A percentile compares a stretch with the other conserved stretches of the same genome.
Conservation (phyloP, 75 land plant genomes). For the Cunninghamia lanceolata region DNA sequence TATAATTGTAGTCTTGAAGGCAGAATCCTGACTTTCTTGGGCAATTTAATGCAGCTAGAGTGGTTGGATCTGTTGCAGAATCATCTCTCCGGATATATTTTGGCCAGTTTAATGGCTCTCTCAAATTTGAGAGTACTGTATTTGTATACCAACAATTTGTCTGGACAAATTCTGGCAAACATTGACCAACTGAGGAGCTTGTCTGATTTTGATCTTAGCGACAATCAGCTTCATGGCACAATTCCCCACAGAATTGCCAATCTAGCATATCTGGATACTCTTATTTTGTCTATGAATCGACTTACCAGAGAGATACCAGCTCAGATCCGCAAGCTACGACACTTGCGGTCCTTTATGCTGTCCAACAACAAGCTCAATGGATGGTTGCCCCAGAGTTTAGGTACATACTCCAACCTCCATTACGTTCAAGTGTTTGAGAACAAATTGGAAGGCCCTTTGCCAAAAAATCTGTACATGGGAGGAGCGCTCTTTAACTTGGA, state of each 20-base stretch:
- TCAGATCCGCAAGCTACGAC: conserved; percentile 15
- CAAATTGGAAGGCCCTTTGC: conserved; percentile 19
- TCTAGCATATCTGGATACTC: background rate
- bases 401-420: conserved; percentile 13
- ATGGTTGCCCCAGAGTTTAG: background rate
- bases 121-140: conserved; percentile 3
- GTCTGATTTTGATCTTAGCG: background rate
- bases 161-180: conserved; percentile 21
- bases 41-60: conserved; percentile 11
- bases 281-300: conserved; percentile 21
- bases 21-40: conserved; percentile 21
- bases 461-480: conserved; percentile 14
- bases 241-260: conserved; percentile 13
- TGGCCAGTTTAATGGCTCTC: background rate
- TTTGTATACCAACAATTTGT: conserved; percentile 18
- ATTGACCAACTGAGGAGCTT: conserved; percentile 9
- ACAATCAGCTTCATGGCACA: conserved; percentile 13
- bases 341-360: conserved; percentile 17
- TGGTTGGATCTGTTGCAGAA: conserved; percentile 25
- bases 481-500: conserved; percentile 9
- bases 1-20: conserved; percentile 11
- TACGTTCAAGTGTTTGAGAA: conserved; percentile 30
- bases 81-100: conserved; percentile 17
- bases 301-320: conserved; percentile 21
- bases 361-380: conserved; percentile 23